Percentiles rank a stretch among this genome's conserved stretches.
These are phyloP conservation scores for Claviceps fusiformis DNA, from an alignment of 2,329 filamentous ascomycete species.

Conservation along the genomic window DNA sequence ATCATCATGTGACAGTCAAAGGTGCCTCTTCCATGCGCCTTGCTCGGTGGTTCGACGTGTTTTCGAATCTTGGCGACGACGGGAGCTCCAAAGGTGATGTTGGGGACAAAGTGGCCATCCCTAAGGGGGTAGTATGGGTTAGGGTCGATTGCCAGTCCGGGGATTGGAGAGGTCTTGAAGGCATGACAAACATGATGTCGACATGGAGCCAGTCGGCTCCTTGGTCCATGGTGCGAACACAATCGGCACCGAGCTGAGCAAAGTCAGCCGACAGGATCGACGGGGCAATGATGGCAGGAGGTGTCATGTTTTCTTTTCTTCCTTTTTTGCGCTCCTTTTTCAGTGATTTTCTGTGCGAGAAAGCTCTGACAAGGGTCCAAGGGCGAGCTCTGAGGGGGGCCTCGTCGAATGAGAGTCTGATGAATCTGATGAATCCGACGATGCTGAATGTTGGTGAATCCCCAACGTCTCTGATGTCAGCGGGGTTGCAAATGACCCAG, in stretches of 20 bases:
- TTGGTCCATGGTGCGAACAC: conserved; percentile 69
- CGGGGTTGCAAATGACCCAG: conserved; percentile 1
- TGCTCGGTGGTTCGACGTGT: conserved; percentile 64
- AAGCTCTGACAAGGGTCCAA: no score
- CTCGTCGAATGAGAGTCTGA: no score
- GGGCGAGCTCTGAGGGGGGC: background rate
- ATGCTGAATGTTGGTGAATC: background rate
- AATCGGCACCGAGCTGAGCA: conserved; percentile 73
- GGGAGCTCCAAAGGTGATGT: conserved; percentile 91
- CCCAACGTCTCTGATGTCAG: conserved; percentile 6
- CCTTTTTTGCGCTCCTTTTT: no score
- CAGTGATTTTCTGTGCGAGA: no score
- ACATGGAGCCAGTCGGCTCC: conserved; percentile 91
- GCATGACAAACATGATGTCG: conserved; percentile 58
- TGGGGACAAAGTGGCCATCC: conserved; percentile 98
- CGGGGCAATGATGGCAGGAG: conserved; percentile 85
- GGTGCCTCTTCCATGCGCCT: conserved; percentile 65
- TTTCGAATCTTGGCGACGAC: conserved; percentile 88
- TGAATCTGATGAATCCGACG: background rate
- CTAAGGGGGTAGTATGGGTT: conserved; percentile 29
- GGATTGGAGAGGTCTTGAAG: conserved; percentile 12
- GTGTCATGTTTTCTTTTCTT: conserved; percentile 79
- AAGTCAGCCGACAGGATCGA: conserved; percentile 99
- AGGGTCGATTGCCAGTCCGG: background rate
- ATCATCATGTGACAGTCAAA: conserved; percentile 99